phyloP scores from a whole-genome alignment of 176 grass and related monocot genomes.

The Dendrocalamus sinicus region DNA sequence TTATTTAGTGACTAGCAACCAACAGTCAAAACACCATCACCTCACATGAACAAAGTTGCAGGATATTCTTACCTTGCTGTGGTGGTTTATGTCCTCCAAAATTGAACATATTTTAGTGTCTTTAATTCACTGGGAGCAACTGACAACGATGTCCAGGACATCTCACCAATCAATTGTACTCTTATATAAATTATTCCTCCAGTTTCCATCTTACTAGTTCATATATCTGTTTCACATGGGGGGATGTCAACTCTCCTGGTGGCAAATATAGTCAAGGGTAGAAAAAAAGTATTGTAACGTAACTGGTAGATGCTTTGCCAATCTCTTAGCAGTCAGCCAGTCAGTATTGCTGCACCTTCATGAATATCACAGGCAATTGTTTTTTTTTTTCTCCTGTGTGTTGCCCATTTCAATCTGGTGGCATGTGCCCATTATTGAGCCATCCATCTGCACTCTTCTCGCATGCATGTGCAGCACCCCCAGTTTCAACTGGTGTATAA shows the following conservation, averaged over 20 bases:
- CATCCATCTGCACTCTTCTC: slow-evolving; percentile 18
- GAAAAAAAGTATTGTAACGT: background rate
- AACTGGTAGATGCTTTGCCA: slow-evolving; percentile 25
- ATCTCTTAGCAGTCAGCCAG: background rate
- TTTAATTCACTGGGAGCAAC: background rate
- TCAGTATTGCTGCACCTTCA: background rate
- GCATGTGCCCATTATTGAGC: slow-evolving; percentile 57
- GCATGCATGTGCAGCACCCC: slow-evolving; percentile 50
- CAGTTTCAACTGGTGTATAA: slow-evolving; percentile 26
- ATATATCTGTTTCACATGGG: background rate
- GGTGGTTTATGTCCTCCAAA: background rate
- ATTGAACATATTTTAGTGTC: background rate
- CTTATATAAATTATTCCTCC: background rate
- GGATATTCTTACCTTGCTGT: background rate
- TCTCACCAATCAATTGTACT: background rate
- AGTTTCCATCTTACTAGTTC: background rate
- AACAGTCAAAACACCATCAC: background rate
- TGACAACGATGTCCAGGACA: background rate
- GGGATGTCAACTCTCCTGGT: background rate
- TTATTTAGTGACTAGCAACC: slow-evolving; percentile 13
- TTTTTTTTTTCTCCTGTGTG: background rate
- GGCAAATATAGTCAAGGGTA: background rate
- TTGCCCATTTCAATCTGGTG: slow-evolving; percentile 9
- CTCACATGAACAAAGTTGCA: background rate
- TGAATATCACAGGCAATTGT: background rate